These are phyloP conservation scores for Eremochloa ophiuroides DNA, from an alignment of 176 grass and related monocot species.

Conservation along the genomic window DNA sequence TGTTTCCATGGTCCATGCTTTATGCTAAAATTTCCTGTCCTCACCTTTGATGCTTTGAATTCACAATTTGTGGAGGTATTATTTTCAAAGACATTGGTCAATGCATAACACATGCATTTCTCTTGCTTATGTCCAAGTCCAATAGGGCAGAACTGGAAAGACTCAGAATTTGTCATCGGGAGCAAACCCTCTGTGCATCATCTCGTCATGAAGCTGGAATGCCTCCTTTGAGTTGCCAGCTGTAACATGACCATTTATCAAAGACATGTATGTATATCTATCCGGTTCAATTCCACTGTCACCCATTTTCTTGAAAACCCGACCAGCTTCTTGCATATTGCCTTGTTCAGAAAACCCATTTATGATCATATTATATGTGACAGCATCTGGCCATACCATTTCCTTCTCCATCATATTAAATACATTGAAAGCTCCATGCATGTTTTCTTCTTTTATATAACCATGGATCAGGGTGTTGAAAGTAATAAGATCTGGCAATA, in stretches of 20 bases:
- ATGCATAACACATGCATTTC: neutral
- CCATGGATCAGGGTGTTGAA: constrained; percentile 88
- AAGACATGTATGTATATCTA: constrained; percentile 82
- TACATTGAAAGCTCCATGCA: constrained; percentile 65
- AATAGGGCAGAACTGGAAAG: neutral
- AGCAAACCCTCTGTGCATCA: constrained; percentile 84
- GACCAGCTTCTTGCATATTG: constrained; percentile 59
- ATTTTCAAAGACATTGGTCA: neutral
- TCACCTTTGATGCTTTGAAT: constrained; percentile 27
- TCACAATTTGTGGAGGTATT: neutral
- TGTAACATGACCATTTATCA: constrained; percentile 81
- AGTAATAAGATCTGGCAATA: constrained; percentile 67
- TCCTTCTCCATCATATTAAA: constrained; percentile 71
- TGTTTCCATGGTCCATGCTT: neutral
- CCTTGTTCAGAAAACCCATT: constrained; percentile 66
- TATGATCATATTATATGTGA: constrained; percentile 83
- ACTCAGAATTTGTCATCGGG: constrained; percentile 88
- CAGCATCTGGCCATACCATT: constrained; percentile 62
- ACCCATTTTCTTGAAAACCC: constrained; percentile 74
- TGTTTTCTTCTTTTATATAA: constrained; percentile 80
- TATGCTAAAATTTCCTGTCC: constrained; percentile 5
- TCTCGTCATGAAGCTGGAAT: constrained; percentile 87
- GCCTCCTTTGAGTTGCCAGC: constrained; percentile 75
- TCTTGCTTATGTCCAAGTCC: constrained; percentile 1
- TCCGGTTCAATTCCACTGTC: constrained; percentile 59